Evolutionary conservation across 2,329 filamentous ascomycete species (phyloP), one percentile per base, ranked within the genome.

Genomic region (Fusarium compactum): DNA sequence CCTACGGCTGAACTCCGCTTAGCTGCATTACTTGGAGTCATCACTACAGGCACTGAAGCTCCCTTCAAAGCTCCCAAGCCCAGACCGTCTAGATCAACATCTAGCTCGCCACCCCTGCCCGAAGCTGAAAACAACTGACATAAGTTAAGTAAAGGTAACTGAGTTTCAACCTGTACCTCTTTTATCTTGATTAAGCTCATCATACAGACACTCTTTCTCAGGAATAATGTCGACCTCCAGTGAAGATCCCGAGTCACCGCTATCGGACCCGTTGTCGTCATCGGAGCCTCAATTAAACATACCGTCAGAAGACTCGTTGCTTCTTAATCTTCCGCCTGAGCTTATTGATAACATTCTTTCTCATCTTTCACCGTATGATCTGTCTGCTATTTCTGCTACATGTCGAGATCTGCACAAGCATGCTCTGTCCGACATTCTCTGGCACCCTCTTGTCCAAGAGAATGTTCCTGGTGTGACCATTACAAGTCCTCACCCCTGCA

Each of bases 311-410:
- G 32, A 16, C 10, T 76, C 76, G 25, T 69, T 69, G 40, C 74
- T 93, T 10, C 77, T 89, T 30, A 77, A 80, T 22, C 85, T 97
- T 2, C 95, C 95, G 1, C 80, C 88, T 15, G 95, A 98, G 78
- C 84, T 97, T 11, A 83, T 97, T 32, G 87, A 92, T 70, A 82
- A 86, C n/a, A 89, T 97, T 48, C 82, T 97, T 16, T 83, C 84
- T 34, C 89, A 88, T 74, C 85, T 97, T 8, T 80, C 86, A 1
- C 86, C 92, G 0, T 70, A 83, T 41, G 91, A 94, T 61, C 86
- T 97, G 14, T 85, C 85, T 27, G 79, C 81, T 3, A 78, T 90
- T 15, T 87, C 89, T 3, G 81, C 82, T 12, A 90, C 90, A 25
- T 95, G 90, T 78, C 89, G 82, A 25, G 76, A 79, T 6, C 82